Percentiles rank a stretch among this genome's conserved stretches.
Conservation (phyloP, 768 basidiomycete species). For the Amanita phalloides region DNA sequence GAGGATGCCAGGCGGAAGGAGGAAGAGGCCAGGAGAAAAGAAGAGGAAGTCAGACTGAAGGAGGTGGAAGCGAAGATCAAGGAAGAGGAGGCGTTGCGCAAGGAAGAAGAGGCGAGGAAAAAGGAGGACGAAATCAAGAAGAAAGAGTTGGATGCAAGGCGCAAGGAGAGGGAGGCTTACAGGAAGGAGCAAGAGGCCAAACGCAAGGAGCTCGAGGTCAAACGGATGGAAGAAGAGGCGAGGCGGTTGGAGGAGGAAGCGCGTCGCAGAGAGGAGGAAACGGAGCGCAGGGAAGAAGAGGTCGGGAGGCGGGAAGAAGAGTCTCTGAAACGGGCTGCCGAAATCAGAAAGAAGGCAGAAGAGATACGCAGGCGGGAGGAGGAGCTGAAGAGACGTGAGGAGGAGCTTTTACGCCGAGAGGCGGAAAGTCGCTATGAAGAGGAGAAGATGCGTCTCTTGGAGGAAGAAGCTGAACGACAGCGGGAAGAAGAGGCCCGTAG, state of each 20-base stretch:
- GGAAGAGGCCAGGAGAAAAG: constrained; percentile 1
- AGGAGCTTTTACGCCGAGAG: constrained; percentile 11
- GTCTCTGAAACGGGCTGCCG: constrained; percentile 5
- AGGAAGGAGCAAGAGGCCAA: constrained; percentile 14
- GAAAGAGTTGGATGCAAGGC: constrained; percentile 12
- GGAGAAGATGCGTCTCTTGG: neutral
- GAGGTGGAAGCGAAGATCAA: constrained; percentile 13
- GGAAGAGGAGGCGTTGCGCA: constrained; percentile 19
- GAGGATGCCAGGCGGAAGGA: constrained; percentile 15
- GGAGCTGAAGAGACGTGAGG: constrained; percentile 4
- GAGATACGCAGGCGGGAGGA: constrained; percentile 6
- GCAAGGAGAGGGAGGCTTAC: constrained; percentile 11
- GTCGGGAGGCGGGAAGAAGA: constrained; percentile 6
- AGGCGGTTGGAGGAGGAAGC: constrained; percentile 10
- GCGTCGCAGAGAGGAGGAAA: constrained; percentile 3
- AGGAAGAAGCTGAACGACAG: constrained; percentile 1
- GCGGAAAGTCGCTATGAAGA: neutral
- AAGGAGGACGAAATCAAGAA: constrained; percentile 18
- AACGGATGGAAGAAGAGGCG: constrained; percentile 9
- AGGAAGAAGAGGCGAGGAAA: constrained; percentile 25
- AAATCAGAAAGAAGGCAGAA: constrained; percentile 14
- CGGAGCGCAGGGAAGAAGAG: constrained; percentile 5
- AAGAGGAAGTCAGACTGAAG: constrained; percentile 9
- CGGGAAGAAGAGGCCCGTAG: neutral
- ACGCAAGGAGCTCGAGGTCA: constrained; percentile 2